Conservation (phyloP, 192 early-diverging fungal species). For the Umbelopsis isabellina region DNA sequence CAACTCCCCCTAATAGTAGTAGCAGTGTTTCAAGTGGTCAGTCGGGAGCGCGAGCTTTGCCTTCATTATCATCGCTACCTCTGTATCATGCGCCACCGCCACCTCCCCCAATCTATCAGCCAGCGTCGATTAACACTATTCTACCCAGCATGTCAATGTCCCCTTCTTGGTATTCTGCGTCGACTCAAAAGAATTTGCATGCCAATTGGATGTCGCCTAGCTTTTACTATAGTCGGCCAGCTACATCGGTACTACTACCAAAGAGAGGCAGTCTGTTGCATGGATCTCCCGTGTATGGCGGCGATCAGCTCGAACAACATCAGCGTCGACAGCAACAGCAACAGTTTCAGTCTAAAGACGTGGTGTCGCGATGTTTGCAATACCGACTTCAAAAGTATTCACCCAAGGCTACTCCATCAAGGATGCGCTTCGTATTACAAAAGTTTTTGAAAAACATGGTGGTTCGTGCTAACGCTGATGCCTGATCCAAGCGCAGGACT, state of each 20-base stretch:
- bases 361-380: slow-evolving; percentile 34
- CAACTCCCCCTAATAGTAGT: neutral
- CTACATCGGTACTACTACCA: slow-evolving; percentile 30
- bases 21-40: neutral
- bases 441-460: slow-evolving; percentile 42
- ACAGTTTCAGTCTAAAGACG: slow-evolving; percentile 25
- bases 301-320: slow-evolving; percentile 11
- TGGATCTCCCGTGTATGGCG: neutral
- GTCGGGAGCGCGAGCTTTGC: neutral
- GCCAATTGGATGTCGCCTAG: slow-evolving; percentile 40
- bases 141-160: slow-evolving; percentile 40
- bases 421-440: slow-evolving; percentile 37
- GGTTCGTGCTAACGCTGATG: slow-evolving; percentile 8
- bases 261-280: slow-evolving; percentile 12
- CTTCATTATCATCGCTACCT: neutral
- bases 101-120: slow-evolving; percentile 34
- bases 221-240: slow-evolving; percentile 42
- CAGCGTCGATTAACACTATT: slow-evolving; percentile 28
- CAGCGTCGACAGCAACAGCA: slow-evolving; percentile 10
- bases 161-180: slow-evolving; percentile 40
- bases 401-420: slow-evolving; percentile 35
- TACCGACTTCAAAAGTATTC: slow-evolving; percentile 36
- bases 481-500: neutral
- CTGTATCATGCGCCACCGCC: slow-evolving; percentile 11
- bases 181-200: slow-evolving; percentile 37